Base-by-base conservation (phyloP, 371 early-diverging fungal species). In the Mucor saturninus region DNA sequence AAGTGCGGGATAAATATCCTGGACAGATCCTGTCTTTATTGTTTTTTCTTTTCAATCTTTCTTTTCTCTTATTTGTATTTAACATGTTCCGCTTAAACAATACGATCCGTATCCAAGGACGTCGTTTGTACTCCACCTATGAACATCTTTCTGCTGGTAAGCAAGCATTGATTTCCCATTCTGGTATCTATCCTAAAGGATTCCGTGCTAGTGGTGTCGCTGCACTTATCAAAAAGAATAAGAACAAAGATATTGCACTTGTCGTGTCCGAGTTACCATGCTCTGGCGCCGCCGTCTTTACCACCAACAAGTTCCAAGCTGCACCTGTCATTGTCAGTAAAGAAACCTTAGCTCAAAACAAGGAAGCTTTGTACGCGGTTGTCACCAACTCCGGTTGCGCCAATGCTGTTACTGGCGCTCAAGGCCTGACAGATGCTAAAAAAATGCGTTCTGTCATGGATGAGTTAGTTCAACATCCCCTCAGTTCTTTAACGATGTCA, bases 371-470 rank as follows among this genome's bases (percentile, higher is more conserved):
- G 26, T 83, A 81, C 31, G 89, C 87, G 0, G 83, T 95, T 0
- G 85, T 96, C 4, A 86, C 92, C 38, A 98, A 98, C 74, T 91
- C 96, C 4, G 98, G 97, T 0, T 94, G 95, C 68, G 98, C 98
- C 21, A 98, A 98, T 71, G 96, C 98, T 1, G 96, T 96, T 11
- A 98, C 98, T 0, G 98, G 98, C 4, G 75, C 86, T 7, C 77
- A 86, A 68, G 98, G 98, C 13, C 69, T 93, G 4, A 75, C 77
- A 14, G 91, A 98, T 68, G 95, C 96, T 0, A 82, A 75, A 64
- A 75, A 71, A 21, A 94, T 95, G 93, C 75, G 81, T 10, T 63
- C 74, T 5, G 76, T 86, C 0, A 79, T 89, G 11, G 87, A 88
- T 64, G 64, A 65, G 5, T 59, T 84, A 30, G 72, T 67, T 11